phyloP scores from a whole-genome alignment of 2,329 filamentous ascomycete genomes.

The Phoma herbarum region DNA sequence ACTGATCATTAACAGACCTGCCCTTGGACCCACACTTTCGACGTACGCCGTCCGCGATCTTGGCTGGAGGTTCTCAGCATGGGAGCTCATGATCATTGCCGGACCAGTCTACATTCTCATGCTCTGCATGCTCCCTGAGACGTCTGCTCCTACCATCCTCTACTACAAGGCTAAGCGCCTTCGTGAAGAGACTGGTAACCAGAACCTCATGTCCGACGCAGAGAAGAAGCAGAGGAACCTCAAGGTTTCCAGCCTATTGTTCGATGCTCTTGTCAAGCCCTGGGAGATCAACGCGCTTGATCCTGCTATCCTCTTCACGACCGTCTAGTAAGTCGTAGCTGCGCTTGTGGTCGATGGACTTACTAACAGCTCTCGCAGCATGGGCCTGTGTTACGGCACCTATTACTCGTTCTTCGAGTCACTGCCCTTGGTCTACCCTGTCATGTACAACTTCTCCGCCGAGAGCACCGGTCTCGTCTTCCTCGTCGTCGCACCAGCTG shows the following conservation, averaged over 20 bases:
- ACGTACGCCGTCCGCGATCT: slow-evolving; percentile 74
- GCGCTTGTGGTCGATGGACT: not conserved
- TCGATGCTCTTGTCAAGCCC: slow-evolving; percentile 71
- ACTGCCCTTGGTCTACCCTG: slow-evolving; percentile 70
- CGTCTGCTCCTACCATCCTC: slow-evolving; percentile 72
- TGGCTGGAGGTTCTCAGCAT: slow-evolving; percentile 85
- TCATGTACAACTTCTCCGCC: slow-evolving; percentile 77
- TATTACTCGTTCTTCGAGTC: slow-evolving; percentile 78
- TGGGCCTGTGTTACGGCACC: slow-evolving; percentile 78
- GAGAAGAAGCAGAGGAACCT: slow-evolving; percentile 70
- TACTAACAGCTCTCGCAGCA: slow-evolving; percentile 47
- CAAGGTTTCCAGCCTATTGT: slow-evolving; percentile 50
- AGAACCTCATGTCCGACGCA: slow-evolving; percentile 75
- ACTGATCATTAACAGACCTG: slow-evolving; percentile 57
- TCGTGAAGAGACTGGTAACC: slow-evolving; percentile 71
- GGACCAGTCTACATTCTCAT: slow-evolving; percentile 76
- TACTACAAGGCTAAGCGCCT: slow-evolving; percentile 73
- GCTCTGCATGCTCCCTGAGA: slow-evolving; percentile 84
- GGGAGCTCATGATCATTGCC: slow-evolving; percentile 82
- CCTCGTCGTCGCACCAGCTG: slow-evolving; percentile 78
- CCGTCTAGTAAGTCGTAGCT: slow-evolving; percentile 65
- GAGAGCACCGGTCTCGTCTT: slow-evolving; percentile 83
- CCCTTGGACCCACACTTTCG: slow-evolving; percentile 69
- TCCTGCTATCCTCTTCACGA: slow-evolving; percentile 82
- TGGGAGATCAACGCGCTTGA: slow-evolving; percentile 85